Evolutionary conservation across 768 basidiomycete species (phyloP).

Genomic region (Boletus reticuloceps): DNA sequence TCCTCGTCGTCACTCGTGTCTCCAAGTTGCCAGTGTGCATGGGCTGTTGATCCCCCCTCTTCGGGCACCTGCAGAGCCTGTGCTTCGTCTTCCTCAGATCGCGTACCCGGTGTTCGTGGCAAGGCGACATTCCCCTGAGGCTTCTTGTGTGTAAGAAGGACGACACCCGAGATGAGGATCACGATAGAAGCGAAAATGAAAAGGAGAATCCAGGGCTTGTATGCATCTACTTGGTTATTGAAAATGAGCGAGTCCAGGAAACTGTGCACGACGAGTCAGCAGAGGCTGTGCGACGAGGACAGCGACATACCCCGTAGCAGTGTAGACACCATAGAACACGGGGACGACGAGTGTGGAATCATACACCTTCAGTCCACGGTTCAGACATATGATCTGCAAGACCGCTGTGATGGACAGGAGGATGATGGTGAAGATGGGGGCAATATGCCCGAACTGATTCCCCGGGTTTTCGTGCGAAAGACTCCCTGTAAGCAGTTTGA

Average conservation of each 20-base stretch:
- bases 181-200: constrained; percentile 84
- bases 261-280: constrained; percentile 26
- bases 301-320: constrained; percentile 68
- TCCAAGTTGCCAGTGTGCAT: constrained; percentile 67
- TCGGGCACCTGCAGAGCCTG: constrained; percentile 34
- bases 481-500: constrained; percentile 74
- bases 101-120: constrained; percentile 21
- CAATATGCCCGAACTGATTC: constrained; percentile 82
- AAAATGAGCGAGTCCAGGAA: constrained; percentile 73
- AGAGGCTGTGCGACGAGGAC: background rate
- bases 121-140: constrained; percentile 40
- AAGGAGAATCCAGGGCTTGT: constrained; percentile 84
- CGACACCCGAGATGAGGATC: constrained; percentile 86
- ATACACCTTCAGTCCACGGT: constrained; percentile 85
- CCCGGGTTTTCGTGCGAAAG: constrained; percentile 78
- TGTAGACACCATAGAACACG: constrained; percentile 92
- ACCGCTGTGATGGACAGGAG: constrained; percentile 70
- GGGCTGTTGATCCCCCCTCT: constrained; percentile 36
- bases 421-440: constrained; percentile 74
- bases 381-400: constrained; percentile 87
- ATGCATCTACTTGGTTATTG: constrained; percentile 83
- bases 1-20: constrained; percentile 62
- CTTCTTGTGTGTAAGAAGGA: constrained; percentile 92
- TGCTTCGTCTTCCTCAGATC: constrained; percentile 39
- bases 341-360: constrained; percentile 92